Evolutionary conservation across 192 early-diverging fungal genomes (phyloP).

Genomic region (Globomyces pollinis-pini): DNA sequence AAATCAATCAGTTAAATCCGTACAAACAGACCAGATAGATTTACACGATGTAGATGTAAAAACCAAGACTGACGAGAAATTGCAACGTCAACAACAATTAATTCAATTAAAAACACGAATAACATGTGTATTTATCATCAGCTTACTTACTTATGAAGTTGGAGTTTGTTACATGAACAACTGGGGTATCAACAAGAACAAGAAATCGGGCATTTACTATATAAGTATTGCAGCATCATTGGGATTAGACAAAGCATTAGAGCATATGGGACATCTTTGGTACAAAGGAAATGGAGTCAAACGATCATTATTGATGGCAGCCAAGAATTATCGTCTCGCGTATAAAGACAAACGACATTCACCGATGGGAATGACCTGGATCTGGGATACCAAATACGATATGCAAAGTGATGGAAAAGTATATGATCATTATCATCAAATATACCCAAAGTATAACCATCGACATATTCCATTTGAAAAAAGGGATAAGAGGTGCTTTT

Average conservation of each 20-base stretch:
- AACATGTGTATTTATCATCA: no score
- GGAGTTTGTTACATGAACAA: neutral
- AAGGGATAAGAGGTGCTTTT: no score
- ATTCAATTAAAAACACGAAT: no score
- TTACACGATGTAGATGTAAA: no score
- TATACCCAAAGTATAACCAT: no score
- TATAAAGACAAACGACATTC: neutral
- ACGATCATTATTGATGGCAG: neutral
- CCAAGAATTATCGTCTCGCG: neutral
- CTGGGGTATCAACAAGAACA: neutral
- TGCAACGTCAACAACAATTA: no score
- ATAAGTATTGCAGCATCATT: neutral
- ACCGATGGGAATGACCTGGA: neutral
- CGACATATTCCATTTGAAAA: no score
- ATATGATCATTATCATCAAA: no score
- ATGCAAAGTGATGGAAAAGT: neutral
- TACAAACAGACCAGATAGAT: no score
- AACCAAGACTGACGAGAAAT: no score
- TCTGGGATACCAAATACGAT: neutral
- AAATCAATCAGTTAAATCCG: no score
- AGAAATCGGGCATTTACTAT: neutral
- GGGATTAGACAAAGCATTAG: neutral
- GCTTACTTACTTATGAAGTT: neutral
- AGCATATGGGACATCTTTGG: neutral
- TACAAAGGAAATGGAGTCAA: neutral